Percentiles rank a stretch among this genome's conserved stretches.
These are phyloP conservation scores for Aureobasidium sp. DNA, from an alignment of 2,329 filamentous ascomycete species.

Conservation along the genomic window DNA sequence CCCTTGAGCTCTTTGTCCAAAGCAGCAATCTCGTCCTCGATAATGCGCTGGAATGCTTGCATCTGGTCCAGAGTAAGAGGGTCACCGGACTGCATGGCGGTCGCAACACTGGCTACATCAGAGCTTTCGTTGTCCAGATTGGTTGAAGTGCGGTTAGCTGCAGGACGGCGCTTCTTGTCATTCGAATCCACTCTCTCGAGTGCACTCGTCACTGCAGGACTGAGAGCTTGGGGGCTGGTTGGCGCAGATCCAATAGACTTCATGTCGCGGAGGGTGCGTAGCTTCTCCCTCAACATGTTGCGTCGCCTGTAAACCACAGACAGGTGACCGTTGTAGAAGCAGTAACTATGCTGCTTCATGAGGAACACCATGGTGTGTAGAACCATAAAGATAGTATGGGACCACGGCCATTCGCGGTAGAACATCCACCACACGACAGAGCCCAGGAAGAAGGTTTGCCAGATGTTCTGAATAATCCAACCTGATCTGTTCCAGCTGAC, in stretches of 20 bases:
- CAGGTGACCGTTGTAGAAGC: slow-evolving; percentile 66
- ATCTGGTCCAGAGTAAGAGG: slow-evolving; percentile 55
- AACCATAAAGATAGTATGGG: slow-evolving; percentile 69
- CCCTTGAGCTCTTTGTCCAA: slow-evolving; percentile 57
- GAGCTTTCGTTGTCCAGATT: slow-evolving; percentile 39
- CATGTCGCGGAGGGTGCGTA: slow-evolving; percentile 51
- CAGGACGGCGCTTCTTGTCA: slow-evolving; percentile 22
- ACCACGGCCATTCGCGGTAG: slow-evolving; percentile 71
- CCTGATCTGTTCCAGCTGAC: slow-evolving; percentile 59
- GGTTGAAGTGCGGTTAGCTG: slow-evolving; percentile 32
- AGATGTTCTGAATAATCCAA: slow-evolving; percentile 67
- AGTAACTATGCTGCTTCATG: slow-evolving; percentile 78
- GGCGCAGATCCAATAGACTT: slow-evolving; percentile 33
- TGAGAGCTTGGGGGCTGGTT: slow-evolving; percentile 24
- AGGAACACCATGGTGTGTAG: slow-evolving; percentile 66
- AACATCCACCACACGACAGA: slow-evolving; percentile 57
- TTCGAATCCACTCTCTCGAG: slow-evolving; percentile 14
- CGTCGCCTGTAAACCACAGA: slow-evolving; percentile 48
- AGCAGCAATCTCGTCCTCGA: slow-evolving; percentile 57
- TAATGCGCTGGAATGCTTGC: slow-evolving; percentile 53
- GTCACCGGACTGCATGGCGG: slow-evolving; percentile 51
- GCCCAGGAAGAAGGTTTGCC: slow-evolving; percentile 58
- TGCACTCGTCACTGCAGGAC: slow-evolving; percentile 6
- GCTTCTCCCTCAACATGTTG: slow-evolving; percentile 35
- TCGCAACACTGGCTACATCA: slow-evolving; percentile 53